phyloP scores from a whole-genome alignment of 1,284 basidiomycete species.

The Leccinum griseonigrum region DNA sequence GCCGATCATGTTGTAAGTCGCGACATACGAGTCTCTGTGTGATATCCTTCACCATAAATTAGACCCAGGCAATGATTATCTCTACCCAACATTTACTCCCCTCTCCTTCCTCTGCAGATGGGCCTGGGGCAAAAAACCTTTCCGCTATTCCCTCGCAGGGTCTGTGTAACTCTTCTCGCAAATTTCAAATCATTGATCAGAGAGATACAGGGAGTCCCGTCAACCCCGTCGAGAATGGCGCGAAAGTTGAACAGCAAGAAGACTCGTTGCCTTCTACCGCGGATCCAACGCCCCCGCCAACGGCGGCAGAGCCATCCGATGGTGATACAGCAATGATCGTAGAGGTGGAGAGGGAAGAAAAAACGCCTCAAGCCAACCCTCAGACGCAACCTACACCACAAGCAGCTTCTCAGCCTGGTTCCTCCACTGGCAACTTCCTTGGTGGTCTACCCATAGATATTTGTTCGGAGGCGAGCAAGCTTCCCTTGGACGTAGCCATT shows the following conservation, averaged over 20 bases:
- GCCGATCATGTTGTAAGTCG: slow-evolving; percentile 60
- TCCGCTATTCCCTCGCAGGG: slow-evolving; percentile 26
- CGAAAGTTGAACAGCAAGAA: slow-evolving; percentile 37
- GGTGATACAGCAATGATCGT: slow-evolving; percentile 44
- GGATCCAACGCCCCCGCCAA: slow-evolving; percentile 32
- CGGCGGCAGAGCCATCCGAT: slow-evolving; percentile 21
- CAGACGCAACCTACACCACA: slow-evolving; percentile 18
- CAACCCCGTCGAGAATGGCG: slow-evolving; percentile 24
- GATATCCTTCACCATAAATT: slow-evolving; percentile 6
- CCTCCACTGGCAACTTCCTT: slow-evolving; percentile 25
- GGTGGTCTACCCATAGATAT: slow-evolving; percentile 63
- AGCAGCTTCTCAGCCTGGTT: slow-evolving; percentile 19
- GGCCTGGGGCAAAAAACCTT: slow-evolving; percentile 17
- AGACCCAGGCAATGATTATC: slow-evolving; percentile 84
- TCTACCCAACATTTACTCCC: slow-evolving; percentile 79
- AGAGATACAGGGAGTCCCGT: slow-evolving; percentile 22
- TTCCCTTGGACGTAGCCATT: slow-evolving; percentile 93
- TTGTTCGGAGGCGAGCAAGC: slow-evolving; percentile 81
- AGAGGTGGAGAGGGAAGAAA: slow-evolving; percentile 51
- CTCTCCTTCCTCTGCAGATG: slow-evolving; percentile 25
- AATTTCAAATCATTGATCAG: background rate
- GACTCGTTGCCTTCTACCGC: slow-evolving; percentile 33
- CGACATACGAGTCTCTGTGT: slow-evolving; percentile 2
- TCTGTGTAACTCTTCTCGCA: slow-evolving; percentile 7
- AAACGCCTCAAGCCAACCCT: slow-evolving; percentile 29